Conservation (phyloP, 805 yeast genomes). For the Pichia occidentalis region DNA sequence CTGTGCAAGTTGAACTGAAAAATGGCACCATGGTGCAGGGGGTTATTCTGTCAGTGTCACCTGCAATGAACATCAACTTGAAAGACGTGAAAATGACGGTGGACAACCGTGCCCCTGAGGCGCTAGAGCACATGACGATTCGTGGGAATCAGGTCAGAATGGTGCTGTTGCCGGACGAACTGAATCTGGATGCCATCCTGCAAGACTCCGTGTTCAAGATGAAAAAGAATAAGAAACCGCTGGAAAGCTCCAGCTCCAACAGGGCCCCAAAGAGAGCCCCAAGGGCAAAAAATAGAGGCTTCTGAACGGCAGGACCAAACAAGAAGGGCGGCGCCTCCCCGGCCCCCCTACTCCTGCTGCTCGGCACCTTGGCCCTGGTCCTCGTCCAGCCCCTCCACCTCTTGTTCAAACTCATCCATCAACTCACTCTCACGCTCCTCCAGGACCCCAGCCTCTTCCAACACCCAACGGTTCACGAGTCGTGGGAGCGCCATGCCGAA, state of each 20-base stretch:
- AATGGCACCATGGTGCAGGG: slow-evolving; percentile 87
- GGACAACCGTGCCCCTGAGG: slow-evolving; percentile 59
- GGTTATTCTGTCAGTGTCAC: slow-evolving; percentile 75
- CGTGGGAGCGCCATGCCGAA: slow-evolving; percentile 73
- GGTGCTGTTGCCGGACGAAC: slow-evolving; percentile 76
- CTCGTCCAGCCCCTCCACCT: slow-evolving; percentile 20
- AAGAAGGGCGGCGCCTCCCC: not conserved
- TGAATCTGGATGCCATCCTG: slow-evolving; percentile 62
- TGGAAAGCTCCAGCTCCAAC: not conserved
- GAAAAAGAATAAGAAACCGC: slow-evolving; percentile 28
- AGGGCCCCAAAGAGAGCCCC: slow-evolving; percentile 19
- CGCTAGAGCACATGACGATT: slow-evolving; percentile 71
- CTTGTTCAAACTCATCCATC: slow-evolving; percentile 29
- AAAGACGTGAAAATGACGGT: slow-evolving; percentile 76
- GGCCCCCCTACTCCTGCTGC: too few relatives aligned
- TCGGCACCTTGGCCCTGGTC: not conserved
- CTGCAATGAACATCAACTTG: slow-evolving; percentile 82
- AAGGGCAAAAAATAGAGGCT: slow-evolving; percentile 17
- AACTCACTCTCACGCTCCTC: slow-evolving; percentile 35
- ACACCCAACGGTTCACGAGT: slow-evolving; percentile 35
- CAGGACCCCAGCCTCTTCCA: slow-evolving; percentile 38
- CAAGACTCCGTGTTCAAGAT: slow-evolving; percentile 42
- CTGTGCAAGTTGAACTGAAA: slow-evolving; percentile 84
- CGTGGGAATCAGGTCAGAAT: slow-evolving; percentile 87
- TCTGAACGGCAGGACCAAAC: not conserved